These are phyloP conservation scores for Colletotrichum chrysophilum DNA, from an alignment of 2,329 filamentous ascomycete species.

Conservation along the genomic window DNA sequence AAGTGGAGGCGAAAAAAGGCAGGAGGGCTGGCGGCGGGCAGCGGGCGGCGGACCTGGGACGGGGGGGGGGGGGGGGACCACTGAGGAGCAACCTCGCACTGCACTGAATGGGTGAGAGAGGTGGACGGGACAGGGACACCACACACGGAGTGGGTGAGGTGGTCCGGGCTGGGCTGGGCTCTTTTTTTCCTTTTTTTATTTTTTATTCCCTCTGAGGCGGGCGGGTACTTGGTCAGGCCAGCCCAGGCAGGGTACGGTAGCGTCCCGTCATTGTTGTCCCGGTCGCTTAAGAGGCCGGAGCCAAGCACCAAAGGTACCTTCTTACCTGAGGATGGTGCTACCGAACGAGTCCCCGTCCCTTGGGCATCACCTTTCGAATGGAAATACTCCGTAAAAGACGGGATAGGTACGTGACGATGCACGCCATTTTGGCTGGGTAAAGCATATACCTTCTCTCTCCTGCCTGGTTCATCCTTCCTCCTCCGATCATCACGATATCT, in stretches of 20 bases:
- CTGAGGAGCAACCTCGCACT: not conserved
- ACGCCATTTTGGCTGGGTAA: not conserved
- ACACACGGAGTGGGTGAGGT: not conserved
- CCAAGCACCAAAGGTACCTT: not conserved
- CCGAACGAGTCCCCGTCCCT: not conserved
- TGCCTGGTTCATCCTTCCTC: not conserved
- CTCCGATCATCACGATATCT: not conserved
- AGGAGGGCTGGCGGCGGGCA: not conserved
- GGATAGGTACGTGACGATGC: not conserved
- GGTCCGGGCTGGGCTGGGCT: constrained; percentile 7
- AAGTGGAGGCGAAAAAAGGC: constrained; percentile 19
- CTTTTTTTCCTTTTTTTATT: not conserved
- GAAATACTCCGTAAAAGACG: not conserved
- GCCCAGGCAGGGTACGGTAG: not conserved
- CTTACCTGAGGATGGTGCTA: too few species aligned
- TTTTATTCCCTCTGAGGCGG: not conserved
- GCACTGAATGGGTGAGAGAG: not conserved
- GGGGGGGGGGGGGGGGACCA: not conserved
- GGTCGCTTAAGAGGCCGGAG: not conserved
- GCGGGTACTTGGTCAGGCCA: not conserved
- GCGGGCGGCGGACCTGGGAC: constrained; percentile 16
- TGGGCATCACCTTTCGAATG: not conserved
- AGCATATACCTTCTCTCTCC: not conserved
- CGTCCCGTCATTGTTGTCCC: not conserved
- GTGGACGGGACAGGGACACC: not conserved